Evolutionary conservation across 768 basidiomycete genomes (phyloP).

Genomic region (Podaxis pistillaris): DNA sequence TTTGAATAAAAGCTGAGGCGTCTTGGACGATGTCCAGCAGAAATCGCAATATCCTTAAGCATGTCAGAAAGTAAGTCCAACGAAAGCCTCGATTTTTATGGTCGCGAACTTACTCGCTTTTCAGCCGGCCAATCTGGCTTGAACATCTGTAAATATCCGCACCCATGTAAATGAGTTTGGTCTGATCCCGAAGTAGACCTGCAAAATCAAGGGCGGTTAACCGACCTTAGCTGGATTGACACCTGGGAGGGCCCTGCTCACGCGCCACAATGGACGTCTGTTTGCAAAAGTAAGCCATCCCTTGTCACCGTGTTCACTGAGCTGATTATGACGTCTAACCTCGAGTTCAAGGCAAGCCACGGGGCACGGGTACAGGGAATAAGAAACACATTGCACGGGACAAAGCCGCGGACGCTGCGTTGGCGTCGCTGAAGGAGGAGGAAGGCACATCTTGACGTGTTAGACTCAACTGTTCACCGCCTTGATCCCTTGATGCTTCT

Average conservation of each 20-base stretch:
- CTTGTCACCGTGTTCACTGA: slow-evolving; percentile 3
- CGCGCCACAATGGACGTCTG: slow-evolving; percentile 49
- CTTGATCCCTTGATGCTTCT: slow-evolving; percentile 8
- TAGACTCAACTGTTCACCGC: neutral
- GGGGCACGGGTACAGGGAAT: slow-evolving; percentile 47
- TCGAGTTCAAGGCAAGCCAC: slow-evolving; percentile 49
- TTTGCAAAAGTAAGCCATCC: slow-evolving; percentile 53
- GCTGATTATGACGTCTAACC: slow-evolving; percentile 14
- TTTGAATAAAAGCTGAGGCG: slow-evolving; percentile 5
- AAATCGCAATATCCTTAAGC: slow-evolving; percentile 18
- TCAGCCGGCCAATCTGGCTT: slow-evolving; percentile 26
- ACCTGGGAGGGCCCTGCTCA: slow-evolving; percentile 41
- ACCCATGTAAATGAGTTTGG: slow-evolving; percentile 9
- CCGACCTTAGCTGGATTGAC: slow-evolving; percentile 57
- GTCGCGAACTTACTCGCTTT: neutral
- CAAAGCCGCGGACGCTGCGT: slow-evolving; percentile 45
- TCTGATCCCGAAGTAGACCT: slow-evolving; percentile 40
- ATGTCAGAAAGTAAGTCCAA: slow-evolving; percentile 2
- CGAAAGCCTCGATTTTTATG: neutral
- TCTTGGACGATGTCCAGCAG: neutral
- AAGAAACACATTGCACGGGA: slow-evolving; percentile 51
- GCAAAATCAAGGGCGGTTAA: slow-evolving; percentile 39
- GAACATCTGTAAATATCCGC: slow-evolving; percentile 32
- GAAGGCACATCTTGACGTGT: neutral
- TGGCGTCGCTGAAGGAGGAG: slow-evolving; percentile 31